These are phyloP conservation scores for Microbotryum scabiosae DNA, from an alignment of 1,284 basidiomycete species.

Conservation along the genomic window DNA sequence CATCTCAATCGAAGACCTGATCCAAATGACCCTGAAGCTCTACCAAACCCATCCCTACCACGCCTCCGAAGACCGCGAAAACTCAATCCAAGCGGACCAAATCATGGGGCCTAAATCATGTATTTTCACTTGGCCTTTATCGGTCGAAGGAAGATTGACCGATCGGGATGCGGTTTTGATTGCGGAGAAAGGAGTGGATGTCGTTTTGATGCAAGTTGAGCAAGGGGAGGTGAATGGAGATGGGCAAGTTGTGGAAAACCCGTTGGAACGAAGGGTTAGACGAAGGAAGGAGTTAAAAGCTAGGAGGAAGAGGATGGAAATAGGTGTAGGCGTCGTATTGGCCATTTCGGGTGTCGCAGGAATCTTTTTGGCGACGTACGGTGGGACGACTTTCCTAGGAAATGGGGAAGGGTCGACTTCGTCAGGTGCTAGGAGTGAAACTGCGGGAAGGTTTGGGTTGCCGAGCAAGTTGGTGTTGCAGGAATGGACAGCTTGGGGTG, in stretches of 20 bases:
- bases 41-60: conserved; percentile 23
- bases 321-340: conserved; percentile 5
- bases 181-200: conserved; percentile 13
- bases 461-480: too few relatives aligned
- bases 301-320: conserved; percentile 4
- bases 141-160: conserved; percentile 10
- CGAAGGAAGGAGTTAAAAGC: not conserved
- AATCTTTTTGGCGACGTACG: conserved; percentile 17
- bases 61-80: not conserved
- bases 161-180: conserved; percentile 30
- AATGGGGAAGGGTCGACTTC: too few relatives aligned
- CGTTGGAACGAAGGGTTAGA: too few relatives aligned
- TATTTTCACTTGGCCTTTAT: conserved; percentile 30
- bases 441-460: too few relatives aligned
- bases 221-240: conserved; percentile 3
- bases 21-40: conserved; percentile 25
- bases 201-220: conserved; percentile 9
- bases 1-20: conserved; percentile 26
- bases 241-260: not conserved
- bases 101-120: conserved; percentile 34
- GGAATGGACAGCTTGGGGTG: too few relatives aligned
- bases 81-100: conserved; percentile 16
- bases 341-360: conserved; percentile 17
- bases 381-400: not conserved
- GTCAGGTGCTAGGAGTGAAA: too few relatives aligned